phyloP scores from a whole-genome alignment of 2,329 filamentous ascomycete species.

The Thermoascus crustaceus region DNA sequence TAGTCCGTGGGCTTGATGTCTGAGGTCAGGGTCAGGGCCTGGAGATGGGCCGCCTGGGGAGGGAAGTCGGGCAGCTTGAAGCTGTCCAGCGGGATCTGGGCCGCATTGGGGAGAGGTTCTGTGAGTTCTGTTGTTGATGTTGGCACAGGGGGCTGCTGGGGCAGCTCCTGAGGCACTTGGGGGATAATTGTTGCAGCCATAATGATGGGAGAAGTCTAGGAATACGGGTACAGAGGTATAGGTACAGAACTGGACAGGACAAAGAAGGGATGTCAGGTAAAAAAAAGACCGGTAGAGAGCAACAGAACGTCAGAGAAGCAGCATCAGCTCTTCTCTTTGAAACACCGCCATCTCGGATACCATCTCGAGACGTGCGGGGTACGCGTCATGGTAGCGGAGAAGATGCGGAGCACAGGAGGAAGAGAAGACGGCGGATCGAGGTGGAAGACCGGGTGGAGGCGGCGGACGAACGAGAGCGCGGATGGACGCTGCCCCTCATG shows the following conservation, averaged over 20 bases:
- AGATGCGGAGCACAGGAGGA: not conserved
- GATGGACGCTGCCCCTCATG: too few species aligned
- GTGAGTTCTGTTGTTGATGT: not conserved
- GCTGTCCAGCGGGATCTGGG: slow-evolving; percentile 39
- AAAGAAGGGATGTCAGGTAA: too few species aligned
- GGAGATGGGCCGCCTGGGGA: slow-evolving; percentile 33
- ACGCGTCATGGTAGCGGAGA: not conserved
- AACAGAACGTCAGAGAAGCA: too few species aligned
- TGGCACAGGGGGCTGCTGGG: not conserved
- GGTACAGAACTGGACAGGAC: too few species aligned
- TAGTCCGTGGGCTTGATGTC: slow-evolving; percentile 44
- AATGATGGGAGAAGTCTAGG: too few species aligned
- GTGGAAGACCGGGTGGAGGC: not conserved
- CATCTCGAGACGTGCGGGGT: too few species aligned
- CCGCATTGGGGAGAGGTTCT: slow-evolving; percentile 26
- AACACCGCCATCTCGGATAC: too few species aligned
- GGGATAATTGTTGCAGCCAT: not conserved
- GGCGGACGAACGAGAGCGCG: too few species aligned
- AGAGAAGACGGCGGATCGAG: not conserved
- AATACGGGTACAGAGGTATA: too few species aligned
- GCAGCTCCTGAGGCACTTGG: not conserved
- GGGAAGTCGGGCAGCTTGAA: slow-evolving; percentile 42
- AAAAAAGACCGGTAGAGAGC: too few species aligned
- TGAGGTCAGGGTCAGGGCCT: slow-evolving; percentile 40
- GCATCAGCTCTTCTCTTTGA: too few species aligned